Conservation (phyloP, 192 early-diverging fungal genomes). For the Obelidium mucronatum region DNA sequence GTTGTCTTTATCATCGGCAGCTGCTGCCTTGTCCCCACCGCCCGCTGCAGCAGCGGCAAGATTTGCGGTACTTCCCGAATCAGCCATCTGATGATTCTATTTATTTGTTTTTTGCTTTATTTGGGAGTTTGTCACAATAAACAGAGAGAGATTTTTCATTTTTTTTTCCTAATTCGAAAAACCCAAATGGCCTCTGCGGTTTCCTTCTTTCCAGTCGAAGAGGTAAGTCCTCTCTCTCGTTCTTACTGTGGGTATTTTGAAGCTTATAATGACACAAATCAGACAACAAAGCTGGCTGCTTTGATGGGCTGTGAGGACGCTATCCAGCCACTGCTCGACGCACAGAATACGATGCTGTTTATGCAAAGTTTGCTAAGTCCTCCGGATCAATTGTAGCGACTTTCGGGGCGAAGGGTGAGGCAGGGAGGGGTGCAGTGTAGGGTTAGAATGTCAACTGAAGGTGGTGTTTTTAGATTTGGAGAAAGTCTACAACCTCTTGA, state of each 20-base stretch:
- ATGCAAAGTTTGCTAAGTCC: slow-evolving; percentile 62
- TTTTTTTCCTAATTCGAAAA: slow-evolving; percentile 6
- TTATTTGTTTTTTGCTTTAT: slow-evolving; percentile 6
- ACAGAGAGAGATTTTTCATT: slow-evolving; percentile 1
- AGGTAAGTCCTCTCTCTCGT: too few species aligned
- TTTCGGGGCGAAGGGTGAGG: slow-evolving; percentile 1
- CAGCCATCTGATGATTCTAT: slow-evolving; percentile 47
- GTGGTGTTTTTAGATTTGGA: slow-evolving; percentile 60
- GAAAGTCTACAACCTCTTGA: slow-evolving; percentile 71
- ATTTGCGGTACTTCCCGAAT: slow-evolving; percentile 55
- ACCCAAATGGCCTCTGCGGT: slow-evolving; percentile 31
- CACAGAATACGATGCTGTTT: slow-evolving; percentile 68
- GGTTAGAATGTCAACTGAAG: not conserved
- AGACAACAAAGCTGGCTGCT: slow-evolving; percentile 76
- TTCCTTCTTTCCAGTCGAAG: slow-evolving; percentile 41
- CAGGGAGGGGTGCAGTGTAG: not conserved
- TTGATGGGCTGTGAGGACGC: slow-evolving; percentile 66
- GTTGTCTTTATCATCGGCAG: slow-evolving; percentile 58
- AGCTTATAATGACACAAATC: not conserved
- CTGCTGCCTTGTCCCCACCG: slow-evolving; percentile 38
- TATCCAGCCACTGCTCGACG: slow-evolving; percentile 59
- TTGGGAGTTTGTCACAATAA: too few species aligned
- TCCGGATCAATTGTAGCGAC: slow-evolving; percentile 58
- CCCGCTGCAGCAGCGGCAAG: slow-evolving; percentile 45
- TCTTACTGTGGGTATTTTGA: not conserved